phyloP scores from a whole-genome alignment of 768 basidiomycete genomes.

The Candolleomyces efflorescens region DNA sequence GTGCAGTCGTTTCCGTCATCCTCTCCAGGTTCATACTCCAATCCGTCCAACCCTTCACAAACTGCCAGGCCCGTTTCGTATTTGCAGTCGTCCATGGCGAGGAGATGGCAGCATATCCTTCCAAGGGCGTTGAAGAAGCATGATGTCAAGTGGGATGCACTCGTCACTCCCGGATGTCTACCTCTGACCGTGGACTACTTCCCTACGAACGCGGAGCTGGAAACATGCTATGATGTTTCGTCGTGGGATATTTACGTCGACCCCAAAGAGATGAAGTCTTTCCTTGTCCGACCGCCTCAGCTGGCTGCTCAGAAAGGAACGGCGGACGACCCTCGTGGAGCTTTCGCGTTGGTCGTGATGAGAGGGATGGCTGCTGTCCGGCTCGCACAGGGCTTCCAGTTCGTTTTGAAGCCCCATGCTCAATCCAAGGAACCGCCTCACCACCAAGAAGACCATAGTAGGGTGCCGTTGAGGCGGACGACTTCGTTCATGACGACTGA shows the following conservation, averaged over 20 bases:
- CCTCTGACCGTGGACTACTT: constrained; percentile 91
- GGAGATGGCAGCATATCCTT: constrained; percentile 87
- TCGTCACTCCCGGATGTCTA: constrained; percentile 80
- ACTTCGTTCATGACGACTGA: constrained; percentile 57
- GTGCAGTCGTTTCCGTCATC: constrained; percentile 42
- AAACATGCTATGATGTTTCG: constrained; percentile 73
- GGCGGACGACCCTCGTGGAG: constrained; percentile 55
- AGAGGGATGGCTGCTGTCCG: constrained; percentile 91
- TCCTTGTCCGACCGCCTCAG: constrained; percentile 69
- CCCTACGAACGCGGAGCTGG: constrained; percentile 70
- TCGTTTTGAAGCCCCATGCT: constrained; percentile 54
- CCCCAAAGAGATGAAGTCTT: constrained; percentile 79
- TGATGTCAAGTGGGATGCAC: constrained; percentile 88
- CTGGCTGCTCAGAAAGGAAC: constrained; percentile 29
- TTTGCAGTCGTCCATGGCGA: constrained; percentile 68
- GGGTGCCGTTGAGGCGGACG: constrained; percentile 36
- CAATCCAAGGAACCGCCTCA: too few species aligned
- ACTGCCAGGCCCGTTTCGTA: constrained; percentile 55
- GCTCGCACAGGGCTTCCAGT: constrained; percentile 92
- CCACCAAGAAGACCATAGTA: not conserved
- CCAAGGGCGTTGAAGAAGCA: constrained; percentile 71
- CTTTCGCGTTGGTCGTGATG: constrained; percentile 81
- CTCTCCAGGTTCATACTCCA: constrained; percentile 46
- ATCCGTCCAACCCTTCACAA: constrained; percentile 74
- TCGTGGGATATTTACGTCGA: constrained; percentile 89